A percentile compares a stretch with the other conserved stretches of the same genome.
These are phyloP conservation scores for Fraxinus paxiana DNA, from an alignment of 305 asterid species.

Conservation along the genomic window DNA sequence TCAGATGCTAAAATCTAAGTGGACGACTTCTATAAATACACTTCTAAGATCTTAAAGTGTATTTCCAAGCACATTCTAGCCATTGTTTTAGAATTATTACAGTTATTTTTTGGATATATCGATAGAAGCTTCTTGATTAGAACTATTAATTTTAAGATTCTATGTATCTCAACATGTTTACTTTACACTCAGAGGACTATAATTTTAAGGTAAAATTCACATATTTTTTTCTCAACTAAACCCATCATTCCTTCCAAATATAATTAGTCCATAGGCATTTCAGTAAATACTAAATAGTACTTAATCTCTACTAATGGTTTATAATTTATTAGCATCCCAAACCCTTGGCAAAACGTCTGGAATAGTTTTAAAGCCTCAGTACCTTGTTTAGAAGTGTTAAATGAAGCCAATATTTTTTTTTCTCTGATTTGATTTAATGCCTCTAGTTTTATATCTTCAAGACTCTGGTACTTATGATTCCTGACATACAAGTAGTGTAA, in stretches of 20 bases:
- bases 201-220: neutral
- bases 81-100: neutral
- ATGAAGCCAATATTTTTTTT: neutral
- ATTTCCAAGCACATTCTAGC: conserved; percentile 3
- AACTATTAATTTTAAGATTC: neutral
- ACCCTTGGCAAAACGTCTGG: neutral
- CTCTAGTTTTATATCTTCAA: neutral
- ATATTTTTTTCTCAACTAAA: neutral
- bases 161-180: neutral
- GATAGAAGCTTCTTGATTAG: neutral
- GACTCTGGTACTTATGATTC: neutral
- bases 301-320: neutral
- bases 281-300: neutral
- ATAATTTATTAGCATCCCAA: neutral
- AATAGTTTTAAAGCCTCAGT: neutral
- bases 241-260: neutral
- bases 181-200: neutral
- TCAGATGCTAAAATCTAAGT: neutral
- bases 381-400: neutral
- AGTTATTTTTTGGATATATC: neutral
- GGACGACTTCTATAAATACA: neutral
- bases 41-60: neutral
- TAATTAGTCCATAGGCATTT: neutral
- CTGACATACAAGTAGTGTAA: neutral
- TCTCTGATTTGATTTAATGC: neutral